Evolutionary conservation across 345 rosid species (phyloP), one percentile per base, ranked within the genome.

Genomic region (Turnera subulata): DNA sequence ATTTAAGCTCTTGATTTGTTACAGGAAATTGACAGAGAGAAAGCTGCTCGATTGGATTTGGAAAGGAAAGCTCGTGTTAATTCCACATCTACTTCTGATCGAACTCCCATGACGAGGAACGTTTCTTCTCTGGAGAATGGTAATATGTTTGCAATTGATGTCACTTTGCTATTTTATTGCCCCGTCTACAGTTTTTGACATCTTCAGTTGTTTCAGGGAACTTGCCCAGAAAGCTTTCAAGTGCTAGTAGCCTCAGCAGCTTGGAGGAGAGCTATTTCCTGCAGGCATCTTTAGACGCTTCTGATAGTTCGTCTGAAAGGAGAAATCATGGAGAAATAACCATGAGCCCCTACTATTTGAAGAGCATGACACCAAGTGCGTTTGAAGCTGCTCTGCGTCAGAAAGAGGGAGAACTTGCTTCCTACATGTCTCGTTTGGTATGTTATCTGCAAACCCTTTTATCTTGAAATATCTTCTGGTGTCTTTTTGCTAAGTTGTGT

Each of bases 351-450:
- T 86, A 80, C 82, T 84, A 77, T 74, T 78, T 90, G 91, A 94
- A 86, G 82, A 90, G 93, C 80, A 83, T 90, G 80, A 94, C 93
- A 59, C 89, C 92, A 40, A 88, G 88, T 75, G 79, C 96, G 70
- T 90, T 85, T 69, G 97, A 94, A 73, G 76, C 95, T 52, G 78
- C 95, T 47, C 96, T 90, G 75, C 92, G 95, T 53, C 99, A 90
- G 77, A 94, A 94, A 82, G 99, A 94, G 79, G 99, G 99, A 20
- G 99, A 94, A 77, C 88, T 94, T 71, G 89, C 95, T 19, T 90
- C 97, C 11, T 94, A 90, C 71, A 83, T 86, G 86, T 85, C 99
- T 59, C 99, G 96, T 58, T 81, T 94, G 97, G 99, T 94, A 80
- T 70, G 26, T 9, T 40, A 51, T 33, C 39, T 74, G 62, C 58